These are phyloP conservation scores for Marasmius sp. DNA, from an alignment of 1,284 basidiomycete species.

Conservation along the genomic window DNA sequence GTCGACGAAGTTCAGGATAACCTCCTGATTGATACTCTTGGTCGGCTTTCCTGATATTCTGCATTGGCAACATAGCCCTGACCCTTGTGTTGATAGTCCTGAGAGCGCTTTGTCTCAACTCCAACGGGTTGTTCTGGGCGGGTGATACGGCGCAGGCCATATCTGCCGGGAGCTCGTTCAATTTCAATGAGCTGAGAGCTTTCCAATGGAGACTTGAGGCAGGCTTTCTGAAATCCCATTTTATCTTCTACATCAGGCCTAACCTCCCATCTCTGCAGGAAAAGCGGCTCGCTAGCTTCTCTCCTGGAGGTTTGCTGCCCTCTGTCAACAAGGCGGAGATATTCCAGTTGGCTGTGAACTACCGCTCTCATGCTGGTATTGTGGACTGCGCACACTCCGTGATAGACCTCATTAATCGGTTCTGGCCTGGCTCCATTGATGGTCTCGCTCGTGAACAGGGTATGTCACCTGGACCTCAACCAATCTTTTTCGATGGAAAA, in stretches of 20 bases:
- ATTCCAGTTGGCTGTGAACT: slow-evolving; percentile 67
- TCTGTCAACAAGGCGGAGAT: slow-evolving; percentile 34
- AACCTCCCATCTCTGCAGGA: background rate
- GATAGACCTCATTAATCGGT: slow-evolving; percentile 57
- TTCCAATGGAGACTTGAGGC: slow-evolving; percentile 64
- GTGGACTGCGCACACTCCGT: slow-evolving; percentile 67
- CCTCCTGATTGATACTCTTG: slow-evolving; percentile 60
- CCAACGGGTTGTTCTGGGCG: slow-evolving; percentile 73
- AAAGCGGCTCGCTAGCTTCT: slow-evolving; percentile 3
- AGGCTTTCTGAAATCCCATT: slow-evolving; percentile 4
- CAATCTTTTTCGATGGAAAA: slow-evolving; percentile 59
- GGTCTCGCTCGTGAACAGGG: slow-evolving; percentile 56
- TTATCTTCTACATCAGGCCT: background rate
- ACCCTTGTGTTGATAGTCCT: slow-evolving; percentile 47
- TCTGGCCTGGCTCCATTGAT: slow-evolving; percentile 73
- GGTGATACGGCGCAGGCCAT: slow-evolving; percentile 82
- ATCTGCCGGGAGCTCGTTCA: slow-evolving; percentile 67
- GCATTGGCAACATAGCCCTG: background rate
- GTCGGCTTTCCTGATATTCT: slow-evolving; percentile 33
- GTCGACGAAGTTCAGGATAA: slow-evolving; percentile 77
- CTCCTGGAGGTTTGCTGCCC: background rate
- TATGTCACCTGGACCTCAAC: slow-evolving; percentile 56
- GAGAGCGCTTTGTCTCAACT: slow-evolving; percentile 57
- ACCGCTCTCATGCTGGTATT: slow-evolving; percentile 71
- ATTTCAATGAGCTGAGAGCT: slow-evolving; percentile 71